phyloP scores from a whole-genome alignment of 208 protist species.

The Wallacemonas sp. region DNA sequence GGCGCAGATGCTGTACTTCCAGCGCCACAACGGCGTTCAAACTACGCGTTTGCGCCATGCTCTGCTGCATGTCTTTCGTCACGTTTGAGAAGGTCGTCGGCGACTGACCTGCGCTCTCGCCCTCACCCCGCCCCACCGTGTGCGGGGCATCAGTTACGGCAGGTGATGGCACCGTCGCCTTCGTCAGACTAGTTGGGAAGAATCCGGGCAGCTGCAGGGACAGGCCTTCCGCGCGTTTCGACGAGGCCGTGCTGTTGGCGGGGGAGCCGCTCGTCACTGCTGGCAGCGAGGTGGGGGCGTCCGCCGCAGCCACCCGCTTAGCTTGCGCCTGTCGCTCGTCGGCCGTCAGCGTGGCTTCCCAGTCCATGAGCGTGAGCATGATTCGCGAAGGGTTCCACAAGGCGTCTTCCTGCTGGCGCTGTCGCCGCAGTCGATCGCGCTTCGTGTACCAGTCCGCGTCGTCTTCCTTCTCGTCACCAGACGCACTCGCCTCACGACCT shows the following conservation, averaged over 20 bases:
- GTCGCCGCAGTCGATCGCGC: conserved; percentile 37
- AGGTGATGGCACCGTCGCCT: no score
- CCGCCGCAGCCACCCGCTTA: neutral
- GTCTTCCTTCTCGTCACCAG: neutral
- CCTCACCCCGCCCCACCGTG: no score
- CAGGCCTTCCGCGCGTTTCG: neutral
- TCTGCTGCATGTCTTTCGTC: conserved; percentile 7
- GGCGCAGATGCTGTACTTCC: conserved; percentile 37
- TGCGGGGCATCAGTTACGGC: no score
- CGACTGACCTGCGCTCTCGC: no score
- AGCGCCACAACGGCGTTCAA: conserved; percentile 26
- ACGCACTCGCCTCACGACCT: neutral
- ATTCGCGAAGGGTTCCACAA: conserved; percentile 67
- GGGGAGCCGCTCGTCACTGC: no score
- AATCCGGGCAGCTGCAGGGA: neutral
- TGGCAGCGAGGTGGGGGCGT: neutral
- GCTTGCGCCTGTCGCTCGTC: conserved; percentile 1
- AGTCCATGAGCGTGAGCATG: conserved; percentile 81
- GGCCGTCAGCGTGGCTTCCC: conserved; percentile 34
- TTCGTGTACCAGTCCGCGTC: conserved; percentile 50
- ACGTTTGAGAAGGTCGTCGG: neutral
- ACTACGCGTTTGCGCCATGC: conserved; percentile 13
- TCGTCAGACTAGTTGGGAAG: neutral
- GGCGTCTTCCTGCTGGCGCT: conserved; percentile 31
- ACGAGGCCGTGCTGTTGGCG: no score